Evolutionary conservation across 306 rosid genomes (phyloP).

Genomic region (Fragaria ananassa): DNA sequence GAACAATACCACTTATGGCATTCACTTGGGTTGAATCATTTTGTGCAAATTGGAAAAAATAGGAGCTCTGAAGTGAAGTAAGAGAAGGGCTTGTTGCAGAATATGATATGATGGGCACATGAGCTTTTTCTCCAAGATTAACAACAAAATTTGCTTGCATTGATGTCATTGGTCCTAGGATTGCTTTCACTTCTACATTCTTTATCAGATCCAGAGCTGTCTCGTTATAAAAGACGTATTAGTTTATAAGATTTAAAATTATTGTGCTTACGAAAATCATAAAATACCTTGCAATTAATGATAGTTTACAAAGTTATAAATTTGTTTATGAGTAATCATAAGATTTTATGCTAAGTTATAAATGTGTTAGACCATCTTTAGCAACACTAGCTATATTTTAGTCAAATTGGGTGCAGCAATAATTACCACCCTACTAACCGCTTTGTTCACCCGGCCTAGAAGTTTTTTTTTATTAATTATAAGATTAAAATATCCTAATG

Average conservation of each 20-base stretch:
- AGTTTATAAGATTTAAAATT: neutral
- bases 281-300: neutral
- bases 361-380: too few species aligned
- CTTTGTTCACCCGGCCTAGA: too few species aligned
- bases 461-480: too few species aligned
- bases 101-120: neutral
- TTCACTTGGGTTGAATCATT: neutral
- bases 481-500: too few species aligned
- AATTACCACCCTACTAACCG: too few species aligned
- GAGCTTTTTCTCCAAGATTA: neutral
- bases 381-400: too few species aligned
- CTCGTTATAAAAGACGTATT: neutral
- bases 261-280: neutral
- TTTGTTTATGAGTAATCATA: too few species aligned
- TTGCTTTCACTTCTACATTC: constrained; percentile 1
- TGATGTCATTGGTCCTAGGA: neutral
- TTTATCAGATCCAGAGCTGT: neutral
- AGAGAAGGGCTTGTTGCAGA: constrained; percentile 4
- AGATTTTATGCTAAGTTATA: too few species aligned
- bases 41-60: neutral
- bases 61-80: neutral
- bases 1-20: neutral
- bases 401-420: too few species aligned
- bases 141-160: neutral
- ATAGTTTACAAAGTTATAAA: too few species aligned